Base-by-base conservation (phyloP, 768 basidiomycete genomes). In the Boletus vermiculosoides region DNA sequence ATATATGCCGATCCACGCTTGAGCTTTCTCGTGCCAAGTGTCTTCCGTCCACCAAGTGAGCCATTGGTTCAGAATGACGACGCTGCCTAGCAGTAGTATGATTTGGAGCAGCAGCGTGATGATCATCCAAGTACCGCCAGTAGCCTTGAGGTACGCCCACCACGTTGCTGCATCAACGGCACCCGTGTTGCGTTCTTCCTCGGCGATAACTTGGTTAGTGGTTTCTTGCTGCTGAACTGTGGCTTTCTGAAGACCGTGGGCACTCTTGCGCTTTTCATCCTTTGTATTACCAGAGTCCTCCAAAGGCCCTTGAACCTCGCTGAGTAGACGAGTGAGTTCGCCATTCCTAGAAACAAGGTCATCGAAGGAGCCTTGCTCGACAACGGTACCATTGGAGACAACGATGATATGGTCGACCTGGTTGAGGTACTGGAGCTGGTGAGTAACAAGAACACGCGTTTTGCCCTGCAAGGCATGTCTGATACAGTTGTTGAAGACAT, bases 401-500 rank as follows among this genome's bases (percentile, higher is more conserved):
- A 83, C 80, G 28, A 83, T 69, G 49, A 83, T 72, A 33, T 79
- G 68, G 60, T 82, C 82, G 63, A 70, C 67, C 46, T 70, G 65
- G 46, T 55, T 68, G 53, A 70, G 67, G 48, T 71, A 70, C 41
- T 70, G 69, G 45, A 70, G 69, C 34, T 66, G 69, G 52, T 71
- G 69, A 41, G 68, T 71, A 18, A 71, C 67, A 30, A 71, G 64
- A 44, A 70, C 40, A 2, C 68, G 69, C 4, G 69, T 70, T 52
- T 66, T 70, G 1, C 59, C 68, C 3, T 56, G 56, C 45, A 69
- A 36, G 11, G 49, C 60, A 48, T 60, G 56, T 50, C 36, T 65
- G 57, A 69, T 66, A 39, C 69, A 69, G 31, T 66, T 55, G 48
- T 66, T 60, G 56, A 69, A 69, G 47, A 71, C 64, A 31, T 50